Evolutionary conservation across 1,284 basidiomycete species (phyloP).

Genomic region (Rhodotorula mucilaginosa): DNA sequence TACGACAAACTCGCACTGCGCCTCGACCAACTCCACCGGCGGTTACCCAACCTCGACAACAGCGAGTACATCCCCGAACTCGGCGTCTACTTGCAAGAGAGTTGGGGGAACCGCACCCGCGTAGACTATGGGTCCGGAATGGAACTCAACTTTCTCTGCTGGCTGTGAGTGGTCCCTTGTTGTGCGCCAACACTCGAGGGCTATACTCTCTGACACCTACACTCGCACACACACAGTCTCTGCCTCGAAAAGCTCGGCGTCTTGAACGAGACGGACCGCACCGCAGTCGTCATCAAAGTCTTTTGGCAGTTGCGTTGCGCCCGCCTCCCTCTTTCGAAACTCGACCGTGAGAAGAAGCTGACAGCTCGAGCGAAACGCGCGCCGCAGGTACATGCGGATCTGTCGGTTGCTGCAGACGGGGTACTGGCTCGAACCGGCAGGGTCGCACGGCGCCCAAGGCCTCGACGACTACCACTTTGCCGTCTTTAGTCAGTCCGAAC

Average conservation of each 20-base stretch:
- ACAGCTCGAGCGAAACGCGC: not conserved
- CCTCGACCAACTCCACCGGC: constrained; percentile 53
- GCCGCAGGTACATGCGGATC: constrained; percentile 71
- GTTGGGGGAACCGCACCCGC: constrained; percentile 86
- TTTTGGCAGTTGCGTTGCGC: constrained; percentile 73
- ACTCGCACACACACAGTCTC: constrained; percentile 56
- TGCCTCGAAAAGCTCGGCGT: constrained; percentile 76
- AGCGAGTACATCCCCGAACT: constrained; percentile 64
- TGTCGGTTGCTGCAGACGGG: constrained; percentile 89
- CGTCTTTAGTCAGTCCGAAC: constrained; percentile 61
- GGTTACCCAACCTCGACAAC: constrained; percentile 61
- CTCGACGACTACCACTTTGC: constrained; percentile 97
- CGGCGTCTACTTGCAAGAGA: constrained; percentile 75
- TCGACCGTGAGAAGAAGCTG: not conserved
- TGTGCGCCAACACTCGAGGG: too few species aligned
- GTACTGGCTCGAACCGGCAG: constrained; percentile 95
- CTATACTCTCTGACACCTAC: too few species aligned
- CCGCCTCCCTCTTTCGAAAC: too few species aligned
- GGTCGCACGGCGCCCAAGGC: constrained; percentile 95
- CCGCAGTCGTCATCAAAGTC: constrained; percentile 74
- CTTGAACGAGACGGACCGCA: constrained; percentile 65
- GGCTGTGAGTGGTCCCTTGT: constrained; percentile 68
- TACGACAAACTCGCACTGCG: constrained; percentile 63
- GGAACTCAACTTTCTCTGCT: constrained; percentile 97
- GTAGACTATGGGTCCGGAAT: constrained; percentile 99